Evolutionary conservation across 768 basidiomycete genomes (phyloP).

Genomic region (Cytidiella melzeri): DNA sequence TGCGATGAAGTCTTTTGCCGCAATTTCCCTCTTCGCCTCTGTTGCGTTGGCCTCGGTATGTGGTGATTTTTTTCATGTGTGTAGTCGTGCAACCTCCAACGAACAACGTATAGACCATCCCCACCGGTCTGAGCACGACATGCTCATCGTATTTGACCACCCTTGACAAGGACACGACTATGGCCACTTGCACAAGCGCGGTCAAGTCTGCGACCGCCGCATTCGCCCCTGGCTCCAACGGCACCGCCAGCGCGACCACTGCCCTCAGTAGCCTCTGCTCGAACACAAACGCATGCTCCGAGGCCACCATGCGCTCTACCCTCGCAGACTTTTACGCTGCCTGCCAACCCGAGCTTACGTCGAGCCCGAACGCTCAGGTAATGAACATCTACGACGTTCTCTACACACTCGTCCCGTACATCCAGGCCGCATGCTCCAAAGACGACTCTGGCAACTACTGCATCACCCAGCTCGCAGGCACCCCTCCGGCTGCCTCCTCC

Average conservation of each 20-base stretch:
- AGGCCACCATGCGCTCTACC: slow-evolving; percentile 49
- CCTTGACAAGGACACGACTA: slow-evolving; percentile 54
- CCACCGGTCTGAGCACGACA: slow-evolving; percentile 48
- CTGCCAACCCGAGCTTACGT: slow-evolving; percentile 68
- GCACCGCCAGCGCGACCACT: slow-evolving; percentile 38
- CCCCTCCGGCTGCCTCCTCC: slow-evolving; percentile 15
- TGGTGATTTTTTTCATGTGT: slow-evolving; percentile 4
- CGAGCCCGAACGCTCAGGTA: slow-evolving; percentile 41
- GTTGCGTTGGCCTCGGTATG: slow-evolving; percentile 45
- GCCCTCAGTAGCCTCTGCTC: slow-evolving; percentile 55
- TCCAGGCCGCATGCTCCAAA: slow-evolving; percentile 67
- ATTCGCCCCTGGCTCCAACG: slow-evolving; percentile 41
- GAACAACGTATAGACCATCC: slow-evolving; percentile 58
- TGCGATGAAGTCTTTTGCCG: slow-evolving; percentile 48
- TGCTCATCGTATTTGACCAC: slow-evolving; percentile 55
- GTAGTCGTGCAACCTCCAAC: slow-evolving; percentile 9
- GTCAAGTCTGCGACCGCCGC: slow-evolving; percentile 53
- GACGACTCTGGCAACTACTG: slow-evolving; percentile 70
- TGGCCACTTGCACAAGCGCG: slow-evolving; percentile 56
- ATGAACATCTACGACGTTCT: slow-evolving; percentile 71
- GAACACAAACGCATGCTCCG: slow-evolving; percentile 44
- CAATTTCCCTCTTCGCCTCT: slow-evolving; percentile 46
- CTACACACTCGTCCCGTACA: slow-evolving; percentile 64
- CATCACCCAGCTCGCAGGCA: slow-evolving; percentile 39
- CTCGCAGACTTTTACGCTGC: slow-evolving; percentile 65